A percentile compares a stretch with the other conserved stretches of the same genome.
These are phyloP conservation scores for Gracilaria caudata DNA, from an alignment of 23 red algal species.

Conservation along the genomic window DNA sequence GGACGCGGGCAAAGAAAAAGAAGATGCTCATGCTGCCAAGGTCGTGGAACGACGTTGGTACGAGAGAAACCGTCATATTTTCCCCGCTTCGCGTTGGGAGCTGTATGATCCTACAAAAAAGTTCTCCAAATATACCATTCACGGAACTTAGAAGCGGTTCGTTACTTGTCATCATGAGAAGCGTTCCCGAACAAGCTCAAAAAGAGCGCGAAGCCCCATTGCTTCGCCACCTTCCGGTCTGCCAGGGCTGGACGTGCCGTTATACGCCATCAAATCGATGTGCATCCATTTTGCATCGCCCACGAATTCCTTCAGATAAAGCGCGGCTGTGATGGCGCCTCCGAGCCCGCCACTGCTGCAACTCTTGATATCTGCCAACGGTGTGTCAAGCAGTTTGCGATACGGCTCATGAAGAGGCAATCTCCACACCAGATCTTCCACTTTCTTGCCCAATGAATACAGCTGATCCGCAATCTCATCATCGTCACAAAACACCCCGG, in stretches of 20 bases:
- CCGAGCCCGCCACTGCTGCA: conserved; percentile 67
- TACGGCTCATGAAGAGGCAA: conserved; percentile 91
- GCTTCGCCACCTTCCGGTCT: conserved; percentile 94
- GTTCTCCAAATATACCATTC: conserved; percentile 75
- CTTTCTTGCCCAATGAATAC: not conserved
- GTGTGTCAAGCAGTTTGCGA: conserved; percentile 78
- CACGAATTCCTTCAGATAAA: conserved; percentile 98
- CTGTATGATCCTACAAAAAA: conserved; percentile 84
- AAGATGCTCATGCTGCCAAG: conserved; percentile 91
- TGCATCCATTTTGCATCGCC: conserved; percentile 82
- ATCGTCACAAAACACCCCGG: conserved; percentile 72
- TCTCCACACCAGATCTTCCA: conserved; percentile 88
- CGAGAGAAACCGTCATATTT: conserved; percentile 93
- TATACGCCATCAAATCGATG: conserved; percentile 94
- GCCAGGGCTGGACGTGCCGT: conserved; percentile 70
- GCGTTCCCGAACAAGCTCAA: conserved; percentile 52
- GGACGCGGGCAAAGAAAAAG: conserved; percentile 85
- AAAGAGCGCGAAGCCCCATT: conserved; percentile 83
- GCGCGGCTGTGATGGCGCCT: conserved; percentile 90
- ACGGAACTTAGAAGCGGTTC: conserved; percentile 41
- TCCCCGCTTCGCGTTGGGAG: conserved; percentile 88
- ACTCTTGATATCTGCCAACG: conserved; percentile 82
- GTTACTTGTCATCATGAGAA: conserved; percentile 12
- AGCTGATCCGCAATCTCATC: conserved; percentile 72
- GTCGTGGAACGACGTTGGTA: conserved; percentile 94